Conservation (phyloP, 2,329 filamentous ascomycete species). For the Anisogramma anomala region DNA sequence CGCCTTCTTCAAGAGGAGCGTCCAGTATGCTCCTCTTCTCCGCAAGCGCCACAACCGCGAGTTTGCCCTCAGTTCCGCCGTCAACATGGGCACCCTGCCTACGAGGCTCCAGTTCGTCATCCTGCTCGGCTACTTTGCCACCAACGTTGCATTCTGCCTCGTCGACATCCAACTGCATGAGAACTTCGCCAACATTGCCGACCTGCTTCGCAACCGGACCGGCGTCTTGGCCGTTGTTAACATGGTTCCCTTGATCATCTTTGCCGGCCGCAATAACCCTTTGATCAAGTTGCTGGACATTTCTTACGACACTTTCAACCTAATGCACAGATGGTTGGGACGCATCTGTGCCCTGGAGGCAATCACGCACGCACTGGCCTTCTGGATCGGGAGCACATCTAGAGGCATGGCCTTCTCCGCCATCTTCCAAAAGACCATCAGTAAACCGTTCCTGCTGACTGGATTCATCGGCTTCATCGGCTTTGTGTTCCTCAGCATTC, state of each 20-base stretch:
- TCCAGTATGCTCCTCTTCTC: slow-evolving; percentile 60
- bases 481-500: slow-evolving; percentile 52
- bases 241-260: slow-evolving; percentile 64
- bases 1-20: slow-evolving; percentile 54
- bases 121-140: slow-evolving; percentile 53
- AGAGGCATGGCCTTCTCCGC: slow-evolving; percentile 35
- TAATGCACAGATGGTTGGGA: slow-evolving; percentile 71
- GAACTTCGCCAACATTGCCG: slow-evolving; percentile 31
- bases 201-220: slow-evolving; percentile 53
- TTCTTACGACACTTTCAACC: slow-evolving; percentile 73
- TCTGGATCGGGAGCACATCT: slow-evolving; percentile 32
- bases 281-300: slow-evolving; percentile 60
- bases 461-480: slow-evolving; percentile 53
- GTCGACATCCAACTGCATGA: slow-evolving; percentile 49
- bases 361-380: slow-evolving; percentile 53
- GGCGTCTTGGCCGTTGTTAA: slow-evolving; percentile 62
- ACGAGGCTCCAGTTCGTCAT: slow-evolving; percentile 66
- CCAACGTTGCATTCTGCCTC: slow-evolving; percentile 68
- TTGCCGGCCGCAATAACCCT: slow-evolving; percentile 68
- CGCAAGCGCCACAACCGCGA: slow-evolving; percentile 67
- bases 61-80: slow-evolving; percentile 47
- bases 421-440: slow-evolving; percentile 26
- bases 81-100: slow-evolving; percentile 59
- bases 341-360: slow-evolving; percentile 63
- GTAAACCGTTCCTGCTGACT: slow-evolving; percentile 40